Conservation (phyloP, 768 basidiomycete genomes). For the Auriculariales sp. region DNA sequence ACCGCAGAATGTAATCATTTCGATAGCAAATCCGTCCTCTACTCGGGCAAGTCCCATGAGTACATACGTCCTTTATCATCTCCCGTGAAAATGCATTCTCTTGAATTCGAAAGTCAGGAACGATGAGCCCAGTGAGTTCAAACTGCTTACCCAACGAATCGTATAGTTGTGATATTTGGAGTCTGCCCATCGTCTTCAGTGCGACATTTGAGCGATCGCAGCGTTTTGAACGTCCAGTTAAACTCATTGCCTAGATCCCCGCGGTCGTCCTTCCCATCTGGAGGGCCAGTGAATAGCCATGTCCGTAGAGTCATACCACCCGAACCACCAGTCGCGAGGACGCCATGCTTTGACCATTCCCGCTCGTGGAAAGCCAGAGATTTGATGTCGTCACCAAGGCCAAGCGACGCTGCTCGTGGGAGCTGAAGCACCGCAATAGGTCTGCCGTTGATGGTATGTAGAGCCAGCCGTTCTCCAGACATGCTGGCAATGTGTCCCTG, state of each 20-base stretch:
- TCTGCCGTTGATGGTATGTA: conserved; percentile 80
- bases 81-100: conserved; percentile 49
- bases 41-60: conserved; percentile 44
- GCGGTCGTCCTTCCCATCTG: conserved; percentile 32
- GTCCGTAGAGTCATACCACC: conserved; percentile 75
- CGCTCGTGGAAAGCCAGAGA: conserved; percentile 80
- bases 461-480: conserved; percentile 49
- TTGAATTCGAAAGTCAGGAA: conserved; percentile 10
- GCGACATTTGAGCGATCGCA: conserved; percentile 52
- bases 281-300: conserved; percentile 69
- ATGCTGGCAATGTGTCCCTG: conserved; percentile 85
- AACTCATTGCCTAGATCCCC: conserved; percentile 19
- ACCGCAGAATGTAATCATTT: too few relatives aligned
- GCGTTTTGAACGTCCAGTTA: conserved; percentile 57
- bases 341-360: conserved; percentile 64
- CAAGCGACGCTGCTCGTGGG: conserved; percentile 23
- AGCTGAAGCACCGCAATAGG: conserved; percentile 61
- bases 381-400: conserved; percentile 31
- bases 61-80: conserved; percentile 47
- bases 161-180: conserved; percentile 59
- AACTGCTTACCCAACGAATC: conserved; percentile 58
- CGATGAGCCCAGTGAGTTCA: background rate
- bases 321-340: conserved; percentile 67
- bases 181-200: conserved; percentile 22
- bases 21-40: too few relatives aligned